Evolutionary conservation across 2,329 filamentous ascomycete species (phyloP).

Genomic region (Penicillium sp.): DNA sequence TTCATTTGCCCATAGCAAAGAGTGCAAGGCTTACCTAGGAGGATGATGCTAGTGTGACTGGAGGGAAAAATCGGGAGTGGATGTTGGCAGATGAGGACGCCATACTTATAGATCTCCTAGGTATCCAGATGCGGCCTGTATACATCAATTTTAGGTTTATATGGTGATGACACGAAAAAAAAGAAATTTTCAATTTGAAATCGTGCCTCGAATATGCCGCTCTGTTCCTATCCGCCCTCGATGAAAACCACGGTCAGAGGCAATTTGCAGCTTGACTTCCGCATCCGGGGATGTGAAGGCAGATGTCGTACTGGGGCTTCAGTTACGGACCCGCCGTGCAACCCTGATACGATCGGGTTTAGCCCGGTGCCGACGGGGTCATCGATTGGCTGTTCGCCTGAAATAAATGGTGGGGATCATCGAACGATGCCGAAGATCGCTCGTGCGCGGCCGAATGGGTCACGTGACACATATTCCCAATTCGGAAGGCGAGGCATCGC

Average conservation of each 20-base stretch:
- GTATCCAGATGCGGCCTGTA: constrained; percentile 22
- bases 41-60: constrained; percentile 8
- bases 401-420: neutral
- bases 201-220: constrained; percentile 14
- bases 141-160: constrained; percentile 2
- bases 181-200: constrained; percentile 5
- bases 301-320: constrained; percentile 20
- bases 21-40: constrained; percentile 8
- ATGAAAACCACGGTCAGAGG: constrained; percentile 10
- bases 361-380: neutral
- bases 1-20: too few relatives aligned
- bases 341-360: neutral
- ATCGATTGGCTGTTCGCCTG: neutral
- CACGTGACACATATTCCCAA: constrained; percentile 15
- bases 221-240: constrained; percentile 15
- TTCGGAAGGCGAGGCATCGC: constrained; percentile 15
- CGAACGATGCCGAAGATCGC: neutral
- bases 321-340: constrained; percentile 3
- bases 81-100: neutral
- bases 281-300: constrained; percentile 21
- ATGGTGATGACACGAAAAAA: constrained; percentile 20
- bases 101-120: constrained; percentile 23
- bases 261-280: constrained; percentile 18
- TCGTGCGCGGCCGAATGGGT: neutral
- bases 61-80: neutral